These are phyloP conservation scores for Alternaria hordeiaustralica DNA, from an alignment of 2,329 filamentous ascomycete species.

Conservation along the genomic window DNA sequence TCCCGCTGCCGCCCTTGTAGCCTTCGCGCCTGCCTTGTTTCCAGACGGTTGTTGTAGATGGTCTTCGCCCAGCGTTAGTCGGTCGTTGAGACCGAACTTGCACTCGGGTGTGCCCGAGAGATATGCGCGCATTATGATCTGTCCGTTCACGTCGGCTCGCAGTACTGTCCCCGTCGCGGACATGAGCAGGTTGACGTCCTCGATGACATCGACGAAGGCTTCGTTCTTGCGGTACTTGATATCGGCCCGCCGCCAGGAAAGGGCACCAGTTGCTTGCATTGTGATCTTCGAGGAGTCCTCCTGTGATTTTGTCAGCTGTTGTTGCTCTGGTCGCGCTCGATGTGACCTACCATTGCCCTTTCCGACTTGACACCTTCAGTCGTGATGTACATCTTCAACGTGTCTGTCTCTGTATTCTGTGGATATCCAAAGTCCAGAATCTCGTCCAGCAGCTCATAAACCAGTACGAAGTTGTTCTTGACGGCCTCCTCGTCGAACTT, in stretches of 20 bases:
- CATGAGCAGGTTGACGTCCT: constrained; percentile 98
- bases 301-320: constrained; percentile 32
- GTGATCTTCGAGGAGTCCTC: constrained; percentile 98
- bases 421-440: constrained; percentile 99
- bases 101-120: constrained; percentile 96
- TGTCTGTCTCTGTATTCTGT: constrained; percentile 98
- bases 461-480: constrained; percentile 99
- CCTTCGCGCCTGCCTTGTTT: constrained; percentile 81
- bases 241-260: constrained; percentile 96
- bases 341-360: constrained; percentile 62
- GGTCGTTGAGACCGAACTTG: constrained; percentile 98
- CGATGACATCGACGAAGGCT: constrained; percentile 98
- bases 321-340: not conserved
- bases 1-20: constrained; percentile 92
- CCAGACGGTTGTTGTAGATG: constrained; percentile 69
- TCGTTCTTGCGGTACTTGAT: constrained; percentile 99
- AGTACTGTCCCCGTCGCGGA: constrained; percentile 96
- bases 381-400: constrained; percentile 99
- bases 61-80: constrained; percentile 79
- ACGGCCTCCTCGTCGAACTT: constrained; percentile 99
- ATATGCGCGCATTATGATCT: constrained; percentile 99
- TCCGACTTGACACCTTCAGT: constrained; percentile 98
- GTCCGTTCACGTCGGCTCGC: constrained; percentile 92
- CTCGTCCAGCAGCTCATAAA: constrained; percentile 97
- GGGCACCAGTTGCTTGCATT: constrained; percentile 96